A percentile compares a stretch with the other conserved stretches of the same genome.
phyloP scores from a whole-genome alignment of 768 basidiomycete species.

The Antrodiella citrinella region DNA sequence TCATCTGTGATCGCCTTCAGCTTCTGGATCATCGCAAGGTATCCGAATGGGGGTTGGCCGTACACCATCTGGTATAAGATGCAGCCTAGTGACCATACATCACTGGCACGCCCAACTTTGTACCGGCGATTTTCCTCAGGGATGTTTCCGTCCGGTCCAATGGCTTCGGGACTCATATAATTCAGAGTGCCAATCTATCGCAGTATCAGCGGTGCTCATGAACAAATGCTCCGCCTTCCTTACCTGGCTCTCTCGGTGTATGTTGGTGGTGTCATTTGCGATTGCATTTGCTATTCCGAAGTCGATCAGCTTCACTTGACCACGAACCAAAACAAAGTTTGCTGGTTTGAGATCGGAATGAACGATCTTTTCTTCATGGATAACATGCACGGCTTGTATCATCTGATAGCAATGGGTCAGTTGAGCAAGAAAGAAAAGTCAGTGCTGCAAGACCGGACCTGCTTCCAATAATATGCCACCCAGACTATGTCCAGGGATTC shows the following conservation, averaged over 20 bases:
- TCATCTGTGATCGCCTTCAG: conserved; percentile 90
- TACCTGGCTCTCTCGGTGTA: conserved; percentile 93
- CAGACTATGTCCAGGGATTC: conserved; percentile 88
- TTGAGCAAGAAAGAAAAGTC: not conserved
- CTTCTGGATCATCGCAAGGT: conserved; percentile 76
- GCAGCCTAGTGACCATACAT: conserved; percentile 97
- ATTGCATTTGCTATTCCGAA: conserved; percentile 99
- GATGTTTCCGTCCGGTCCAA: no score
- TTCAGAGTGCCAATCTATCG: conserved; percentile 89
- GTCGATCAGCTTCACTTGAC: conserved; percentile 94
- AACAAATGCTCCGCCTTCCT: conserved; percentile 4
- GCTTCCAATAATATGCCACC: conserved; percentile 95
- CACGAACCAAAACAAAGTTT: conserved; percentile 94
- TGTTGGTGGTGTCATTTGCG: conserved; percentile 97
- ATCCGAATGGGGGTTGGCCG: conserved; percentile 86
- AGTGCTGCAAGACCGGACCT: conserved; percentile 41
- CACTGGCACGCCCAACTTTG: conserved; percentile 92
- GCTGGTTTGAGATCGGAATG: conserved; percentile 98
- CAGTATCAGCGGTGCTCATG: not conserved
- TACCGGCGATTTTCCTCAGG: conserved; percentile 81
- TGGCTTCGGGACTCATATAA: conserved; percentile 98
- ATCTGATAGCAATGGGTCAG: conserved; percentile 56
- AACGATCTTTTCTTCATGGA: conserved; percentile 97
- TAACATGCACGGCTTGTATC: conserved; percentile 96
- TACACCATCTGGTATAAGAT: conserved; percentile 99